Base-by-base conservation (phyloP, 805 yeast genomes). In the Starmera amethionina region DNA sequence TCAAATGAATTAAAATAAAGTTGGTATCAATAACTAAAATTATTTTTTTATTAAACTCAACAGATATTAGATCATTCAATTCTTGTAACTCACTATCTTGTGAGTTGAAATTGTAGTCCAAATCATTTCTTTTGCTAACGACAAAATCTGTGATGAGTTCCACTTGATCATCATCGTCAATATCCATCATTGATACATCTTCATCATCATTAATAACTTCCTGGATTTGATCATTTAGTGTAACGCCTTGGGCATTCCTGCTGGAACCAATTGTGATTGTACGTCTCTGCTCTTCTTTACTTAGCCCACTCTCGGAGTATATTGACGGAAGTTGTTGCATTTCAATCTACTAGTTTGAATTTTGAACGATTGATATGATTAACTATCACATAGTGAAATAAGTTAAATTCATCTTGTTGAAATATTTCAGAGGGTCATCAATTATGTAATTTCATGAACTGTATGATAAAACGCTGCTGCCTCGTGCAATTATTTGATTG, bases 1-100 rank as follows among this genome's bases (percentile, higher is more conserved):
- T 57, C 35, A 86, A 58, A 54, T 87, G 88, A 2, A 87, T 74
- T 4, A 89, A 59, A 12, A 85, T 65, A 54, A 89, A 85, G 54
- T 89, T 89, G 3, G 97, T 89, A 55, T 89, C 97, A 0, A 86
- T 64, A 0, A 88, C 79, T 44, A 87, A 62, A 16, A 65, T 62
- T 11, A 77, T 59, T 14, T 43, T 47, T 9, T 22, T 32, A 3
- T 35, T 30, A 16, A 15, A 31, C n/a, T 18, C 25, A 5, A 19
- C 33, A 8, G 18, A 38, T 11, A 12, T 11, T 18, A 25, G 15
- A 4, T 27, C 15, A 7, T n/a, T 13, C n/a, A n/a, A 35, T 33
- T 30, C 8, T 30, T 12, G 18, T 28, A 10, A 13, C n/a, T 10
- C 19, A 30, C 3, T 16, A 30, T 13, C 13, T 31, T 13, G 31